These are phyloP conservation scores for Globisporangium irregulare DNA, from an alignment of 352 stramenopile species.

Conservation along the genomic window DNA sequence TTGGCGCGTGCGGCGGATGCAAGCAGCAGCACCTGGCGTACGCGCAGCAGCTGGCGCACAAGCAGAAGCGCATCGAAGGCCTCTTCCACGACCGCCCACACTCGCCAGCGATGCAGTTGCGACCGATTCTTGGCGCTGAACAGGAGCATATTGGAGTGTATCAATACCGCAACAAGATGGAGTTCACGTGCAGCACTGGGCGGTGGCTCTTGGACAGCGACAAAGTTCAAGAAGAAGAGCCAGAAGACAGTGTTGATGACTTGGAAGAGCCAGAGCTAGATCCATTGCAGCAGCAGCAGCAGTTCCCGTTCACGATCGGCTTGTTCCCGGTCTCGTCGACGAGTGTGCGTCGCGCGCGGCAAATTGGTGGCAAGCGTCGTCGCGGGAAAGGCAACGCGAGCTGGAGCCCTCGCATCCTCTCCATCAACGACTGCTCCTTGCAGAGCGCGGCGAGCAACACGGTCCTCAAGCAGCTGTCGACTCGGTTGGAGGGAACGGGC, in stretches of 20 bases:
- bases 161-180: constrained; percentile 82
- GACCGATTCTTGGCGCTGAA: constrained; percentile 35
- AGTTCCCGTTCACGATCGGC: constrained; percentile 56
- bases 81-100: constrained; percentile 29
- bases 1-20: constrained; percentile 66
- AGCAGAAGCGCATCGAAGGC: constrained; percentile 47
- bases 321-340: constrained; percentile 62
- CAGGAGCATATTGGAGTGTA: constrained; percentile 18
- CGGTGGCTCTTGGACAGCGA: constrained; percentile 60
- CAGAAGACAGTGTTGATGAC: neutral
- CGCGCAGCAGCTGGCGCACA: constrained; percentile 51
- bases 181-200: constrained; percentile 79
- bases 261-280: neutral
- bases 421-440: constrained; percentile 56
- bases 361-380: constrained; percentile 34
- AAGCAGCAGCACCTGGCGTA: constrained; percentile 67
- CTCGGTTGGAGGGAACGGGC: constrained; percentile 23
- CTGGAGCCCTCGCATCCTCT: constrained; percentile 68
- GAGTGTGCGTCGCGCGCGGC: constrained; percentile 36
- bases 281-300: neutral
- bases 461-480: constrained; percentile 37
- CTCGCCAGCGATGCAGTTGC: constrained; percentile 35
- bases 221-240: constrained; percentile 16
- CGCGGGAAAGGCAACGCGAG: constrained; percentile 25
- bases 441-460: constrained; percentile 42